A percentile compares a stretch with the other conserved stretches of the same genome.
phyloP scores from a whole-genome alignment of 495 filamentous ascomycete species.

The Sordaria brevicollis region DNA sequence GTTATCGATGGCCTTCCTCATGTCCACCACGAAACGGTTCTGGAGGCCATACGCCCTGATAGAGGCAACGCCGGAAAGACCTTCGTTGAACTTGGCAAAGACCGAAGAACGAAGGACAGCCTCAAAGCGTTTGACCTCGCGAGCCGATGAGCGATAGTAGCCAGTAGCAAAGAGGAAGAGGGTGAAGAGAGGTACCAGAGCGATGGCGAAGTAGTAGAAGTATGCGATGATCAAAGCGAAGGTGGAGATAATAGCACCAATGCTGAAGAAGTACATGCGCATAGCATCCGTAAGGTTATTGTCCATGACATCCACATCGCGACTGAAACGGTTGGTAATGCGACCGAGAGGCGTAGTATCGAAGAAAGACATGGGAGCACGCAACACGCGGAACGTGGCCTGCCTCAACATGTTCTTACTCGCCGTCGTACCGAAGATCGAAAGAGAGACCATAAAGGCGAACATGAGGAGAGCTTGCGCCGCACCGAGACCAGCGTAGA shows the following conservation, averaged over 20 bases:
- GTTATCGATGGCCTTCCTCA: constrained; percentile 64
- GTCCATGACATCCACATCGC: constrained; percentile 93
- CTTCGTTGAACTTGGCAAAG: constrained; percentile 87
- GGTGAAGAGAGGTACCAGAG: constrained; percentile 68
- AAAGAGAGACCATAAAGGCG: constrained; percentile 47
- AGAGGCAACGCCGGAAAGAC: constrained; percentile 67
- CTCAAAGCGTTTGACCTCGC: constrained; percentile 92
- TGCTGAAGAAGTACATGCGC: constrained; percentile 83
- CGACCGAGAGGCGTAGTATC: constrained; percentile 93
- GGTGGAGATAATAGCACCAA: constrained; percentile 67
- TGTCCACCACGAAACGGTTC: constrained; percentile 56
- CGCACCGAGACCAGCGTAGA: constrained; percentile 70
- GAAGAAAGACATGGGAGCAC: constrained; percentile 95
- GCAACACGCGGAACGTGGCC: constrained; percentile 71
- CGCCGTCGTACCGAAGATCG: constrained; percentile 68
- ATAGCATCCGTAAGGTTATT: constrained; percentile 84
- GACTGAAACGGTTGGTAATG: constrained; percentile 93
- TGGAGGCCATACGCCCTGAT: constrained; percentile 85
- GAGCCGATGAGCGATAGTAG: constrained; percentile 84
- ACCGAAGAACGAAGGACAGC: constrained; percentile 75
- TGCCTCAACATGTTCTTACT: constrained; percentile 73
- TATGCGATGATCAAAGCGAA: constrained; percentile 84
- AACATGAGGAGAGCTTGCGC: constrained; percentile 73
- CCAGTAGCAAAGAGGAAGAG: constrained; percentile 73
- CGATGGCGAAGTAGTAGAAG: constrained; percentile 91